These are phyloP conservation scores for Omphalea diandra DNA, from an alignment of 441 rosid species.

Conservation along the genomic window DNA sequence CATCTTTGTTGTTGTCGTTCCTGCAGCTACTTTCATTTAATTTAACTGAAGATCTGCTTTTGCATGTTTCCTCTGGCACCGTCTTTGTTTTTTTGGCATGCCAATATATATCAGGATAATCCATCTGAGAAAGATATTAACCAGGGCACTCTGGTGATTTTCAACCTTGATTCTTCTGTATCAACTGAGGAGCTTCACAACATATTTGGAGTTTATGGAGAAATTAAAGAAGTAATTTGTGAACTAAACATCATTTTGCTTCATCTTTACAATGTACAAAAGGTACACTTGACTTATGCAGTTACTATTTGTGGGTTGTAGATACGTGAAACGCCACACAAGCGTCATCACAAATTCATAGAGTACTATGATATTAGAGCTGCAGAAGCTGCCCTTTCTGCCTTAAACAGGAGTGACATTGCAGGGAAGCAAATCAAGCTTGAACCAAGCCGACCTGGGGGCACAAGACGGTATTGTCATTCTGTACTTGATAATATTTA, in stretches of 20 bases:
- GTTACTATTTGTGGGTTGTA: slow-evolving; percentile 29
- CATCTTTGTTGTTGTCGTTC: neutral
- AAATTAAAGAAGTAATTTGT: slow-evolving; percentile 50
- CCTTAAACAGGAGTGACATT: slow-evolving; percentile 44
- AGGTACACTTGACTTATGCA: neutral
- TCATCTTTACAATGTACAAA: slow-evolving; percentile 5
- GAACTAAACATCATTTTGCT: slow-evolving; percentile 17
- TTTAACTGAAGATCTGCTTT: slow-evolving; percentile 6
- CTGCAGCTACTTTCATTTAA: neutral
- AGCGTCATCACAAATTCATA: slow-evolving; percentile 41
- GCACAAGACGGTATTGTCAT: slow-evolving; percentile 35
- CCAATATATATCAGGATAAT: slow-evolving; percentile 40
- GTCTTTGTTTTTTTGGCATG: slow-evolving; percentile 19
- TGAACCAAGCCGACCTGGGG: slow-evolving; percentile 43
- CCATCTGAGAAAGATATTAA: slow-evolving; percentile 49
- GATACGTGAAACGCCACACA: slow-evolving; percentile 50
- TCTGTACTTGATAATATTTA: neutral
- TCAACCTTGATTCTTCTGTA: slow-evolving; percentile 59
- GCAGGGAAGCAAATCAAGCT: slow-evolving; percentile 63
- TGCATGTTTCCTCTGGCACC: slow-evolving; percentile 14
- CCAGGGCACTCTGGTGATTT: slow-evolving; percentile 51
- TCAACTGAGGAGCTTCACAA: slow-evolving; percentile 53
- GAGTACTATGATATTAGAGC: slow-evolving; percentile 65
- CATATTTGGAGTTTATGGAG: slow-evolving; percentile 59
- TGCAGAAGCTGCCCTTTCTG: slow-evolving; percentile 57